Conservation (phyloP, 129 eudicot species). For the Centaurea solstitialis region DNA sequence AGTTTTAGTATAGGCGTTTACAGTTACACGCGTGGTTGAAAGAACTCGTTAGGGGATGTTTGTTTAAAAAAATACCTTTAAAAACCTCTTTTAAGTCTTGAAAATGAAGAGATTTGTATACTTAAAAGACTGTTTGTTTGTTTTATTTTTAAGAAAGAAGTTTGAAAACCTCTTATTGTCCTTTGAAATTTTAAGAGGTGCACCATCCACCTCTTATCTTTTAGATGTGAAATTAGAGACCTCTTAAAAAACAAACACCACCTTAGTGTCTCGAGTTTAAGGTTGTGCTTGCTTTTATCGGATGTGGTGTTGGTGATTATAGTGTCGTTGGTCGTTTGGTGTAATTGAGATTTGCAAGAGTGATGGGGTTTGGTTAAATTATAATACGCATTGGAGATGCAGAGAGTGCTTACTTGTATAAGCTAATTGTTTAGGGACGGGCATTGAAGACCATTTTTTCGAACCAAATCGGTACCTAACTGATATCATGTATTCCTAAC, state of each 20-base stretch:
- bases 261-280: neutral
- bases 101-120: too few relatives aligned
- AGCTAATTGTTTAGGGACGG: too few relatives aligned
- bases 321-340: neutral
- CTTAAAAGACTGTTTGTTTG: too few relatives aligned
- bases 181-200: too few relatives aligned
- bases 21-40: constrained; percentile 1
- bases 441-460: too few relatives aligned
- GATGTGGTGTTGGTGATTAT: neutral
- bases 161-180: too few relatives aligned
- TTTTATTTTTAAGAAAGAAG: too few relatives aligned
- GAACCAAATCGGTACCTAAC: neutral
- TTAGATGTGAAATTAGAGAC: too few relatives aligned
- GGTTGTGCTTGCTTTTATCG: constrained; percentile 9
- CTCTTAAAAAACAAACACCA: too few relatives aligned
- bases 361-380: neutral
- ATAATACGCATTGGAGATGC: neutral
- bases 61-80: neutral
- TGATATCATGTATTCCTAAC: too few relatives aligned
- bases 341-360: neutral
- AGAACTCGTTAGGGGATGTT: neutral
- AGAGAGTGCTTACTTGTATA: neutral
- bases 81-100: too few relatives aligned
- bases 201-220: too few relatives aligned
- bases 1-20: constrained; percentile 3